These are phyloP conservation scores for Plectosphaerella sp. DNA, from an alignment of 2,329 filamentous ascomycete species.

Conservation along the genomic window DNA sequence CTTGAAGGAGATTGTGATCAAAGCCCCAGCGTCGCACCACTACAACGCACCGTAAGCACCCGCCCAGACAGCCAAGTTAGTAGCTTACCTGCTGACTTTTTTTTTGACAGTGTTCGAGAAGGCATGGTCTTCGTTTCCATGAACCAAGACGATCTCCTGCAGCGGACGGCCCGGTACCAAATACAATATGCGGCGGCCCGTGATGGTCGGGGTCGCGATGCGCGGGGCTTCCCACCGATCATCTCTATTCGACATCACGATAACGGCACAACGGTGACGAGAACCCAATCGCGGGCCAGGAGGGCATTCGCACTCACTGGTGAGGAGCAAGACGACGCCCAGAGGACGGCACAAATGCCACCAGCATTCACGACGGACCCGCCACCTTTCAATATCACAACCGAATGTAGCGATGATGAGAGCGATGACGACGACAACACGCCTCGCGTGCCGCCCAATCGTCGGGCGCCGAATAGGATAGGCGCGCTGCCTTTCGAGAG, in stretches of 20 bases:
- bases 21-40: slow-evolving; percentile 67
- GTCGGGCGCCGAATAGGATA: slow-evolving; percentile 46
- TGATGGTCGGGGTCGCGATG: slow-evolving; percentile 17
- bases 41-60: slow-evolving; percentile 79
- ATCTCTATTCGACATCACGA: slow-evolving; percentile 49
- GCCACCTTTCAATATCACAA: slow-evolving; percentile 50
- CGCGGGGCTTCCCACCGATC: slow-evolving; percentile 28
- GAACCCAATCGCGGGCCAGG: slow-evolving; percentile 36
- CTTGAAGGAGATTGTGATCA: slow-evolving; percentile 82
- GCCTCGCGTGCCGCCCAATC: slow-evolving; percentile 16
- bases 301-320: slow-evolving; percentile 38
- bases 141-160: slow-evolving; percentile 71
- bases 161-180: slow-evolving; percentile 69
- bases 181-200: slow-evolving; percentile 54
- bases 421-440: slow-evolving; percentile 30
- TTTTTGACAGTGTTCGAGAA: slow-evolving; percentile 66
- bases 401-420: slow-evolving; percentile 58
- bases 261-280: slow-evolving; percentile 43
- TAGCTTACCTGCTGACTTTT: slow-evolving; percentile 15
- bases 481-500: slow-evolving; percentile 52
- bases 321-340: slow-evolving; percentile 38
- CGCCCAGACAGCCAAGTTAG: slow-evolving; percentile 9
- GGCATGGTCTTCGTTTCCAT: slow-evolving; percentile 91
- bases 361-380: slow-evolving; percentile 45
- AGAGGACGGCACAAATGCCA: slow-evolving; percentile 51